Percentiles rank a stretch among this genome's conserved stretches.
phyloP scores from a whole-genome alignment of 306 rosid species.

The Fragaria vesca region DNA sequence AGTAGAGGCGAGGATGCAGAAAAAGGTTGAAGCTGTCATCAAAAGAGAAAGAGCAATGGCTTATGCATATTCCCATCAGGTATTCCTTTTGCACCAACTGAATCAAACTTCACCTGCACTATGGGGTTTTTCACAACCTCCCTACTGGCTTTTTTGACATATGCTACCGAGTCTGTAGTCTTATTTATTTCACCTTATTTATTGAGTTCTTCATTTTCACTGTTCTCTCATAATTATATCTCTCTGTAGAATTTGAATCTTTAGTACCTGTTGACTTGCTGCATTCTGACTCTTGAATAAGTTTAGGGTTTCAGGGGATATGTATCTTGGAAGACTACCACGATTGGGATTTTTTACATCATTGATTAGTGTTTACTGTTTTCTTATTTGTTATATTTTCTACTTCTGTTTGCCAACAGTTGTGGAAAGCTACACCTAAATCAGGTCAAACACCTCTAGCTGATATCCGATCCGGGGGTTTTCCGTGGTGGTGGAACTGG shows the following conservation, averaged over 20 bases:
- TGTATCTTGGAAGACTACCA: neutral
- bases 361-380: neutral
- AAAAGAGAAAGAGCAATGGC: slow-evolving; percentile 98
- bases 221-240: neutral
- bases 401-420: slow-evolving; percentile 33
- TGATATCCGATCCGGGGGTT: slow-evolving; percentile 58
- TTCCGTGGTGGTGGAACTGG: slow-evolving; percentile 99
- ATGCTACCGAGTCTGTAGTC: neutral
- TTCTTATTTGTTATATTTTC: neutral
- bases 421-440: slow-evolving; percentile 80
- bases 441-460: slow-evolving; percentile 55
- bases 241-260: neutral
- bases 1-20: slow-evolving; percentile 80
- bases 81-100: slow-evolving; percentile 22
- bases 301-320: neutral
- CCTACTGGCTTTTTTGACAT: neutral
- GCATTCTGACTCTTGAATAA: neutral
- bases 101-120: neutral
- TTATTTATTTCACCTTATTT: neutral
- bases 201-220: neutral
- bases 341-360: neutral
- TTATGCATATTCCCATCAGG: slow-evolving; percentile 93
- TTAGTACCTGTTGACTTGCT: neutral
- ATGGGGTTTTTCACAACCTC: neutral
- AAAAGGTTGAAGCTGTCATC: slow-evolving; percentile 80